Conservation (phyloP, 208 protist species). For the Crithidia fasciculata region DNA sequence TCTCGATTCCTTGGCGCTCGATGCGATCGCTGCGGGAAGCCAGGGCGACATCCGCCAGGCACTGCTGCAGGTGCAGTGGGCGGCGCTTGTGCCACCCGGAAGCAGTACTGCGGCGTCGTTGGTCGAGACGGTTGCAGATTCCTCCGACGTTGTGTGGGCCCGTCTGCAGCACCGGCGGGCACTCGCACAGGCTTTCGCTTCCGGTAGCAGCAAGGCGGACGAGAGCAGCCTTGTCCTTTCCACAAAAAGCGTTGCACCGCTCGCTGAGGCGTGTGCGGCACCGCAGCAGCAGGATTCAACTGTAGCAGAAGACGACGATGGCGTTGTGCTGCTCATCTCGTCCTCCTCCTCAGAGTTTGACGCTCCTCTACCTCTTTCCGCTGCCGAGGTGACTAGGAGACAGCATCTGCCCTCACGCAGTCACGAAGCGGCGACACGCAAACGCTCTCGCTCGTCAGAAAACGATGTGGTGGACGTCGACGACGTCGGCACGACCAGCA, state of each 20-base stretch:
- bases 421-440: not conserved
- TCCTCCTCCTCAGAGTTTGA: not conserved
- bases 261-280: too few relatives aligned
- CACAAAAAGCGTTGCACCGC: too few relatives aligned
- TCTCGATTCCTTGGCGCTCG: conserved; percentile 26
- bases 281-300: not conserved
- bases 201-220: not conserved
- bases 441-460: conserved; percentile 11
- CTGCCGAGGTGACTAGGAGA: not conserved
- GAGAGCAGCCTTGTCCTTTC: too few relatives aligned
- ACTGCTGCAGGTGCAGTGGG: conserved; percentile 78
- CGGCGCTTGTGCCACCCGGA: conserved; percentile 27
- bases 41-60: conserved; percentile 87
- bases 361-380: not conserved
- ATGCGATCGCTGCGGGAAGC: conserved; percentile 47
- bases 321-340: conserved; percentile 9
- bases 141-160: conserved; percentile 17
- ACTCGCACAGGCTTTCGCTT: not conserved
- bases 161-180: conserved; percentile 21
- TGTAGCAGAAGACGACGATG: not conserved
- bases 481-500: not conserved
- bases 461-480: not conserved
- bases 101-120: too few relatives aligned
- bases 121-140: too few relatives aligned
- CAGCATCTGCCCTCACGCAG: not conserved